A percentile compares a stretch with the other conserved stretches of the same genome.
Conservation (phyloP, 2,329 filamentous ascomycete genomes). For the Pseudogymnoascus sp. region DNA sequence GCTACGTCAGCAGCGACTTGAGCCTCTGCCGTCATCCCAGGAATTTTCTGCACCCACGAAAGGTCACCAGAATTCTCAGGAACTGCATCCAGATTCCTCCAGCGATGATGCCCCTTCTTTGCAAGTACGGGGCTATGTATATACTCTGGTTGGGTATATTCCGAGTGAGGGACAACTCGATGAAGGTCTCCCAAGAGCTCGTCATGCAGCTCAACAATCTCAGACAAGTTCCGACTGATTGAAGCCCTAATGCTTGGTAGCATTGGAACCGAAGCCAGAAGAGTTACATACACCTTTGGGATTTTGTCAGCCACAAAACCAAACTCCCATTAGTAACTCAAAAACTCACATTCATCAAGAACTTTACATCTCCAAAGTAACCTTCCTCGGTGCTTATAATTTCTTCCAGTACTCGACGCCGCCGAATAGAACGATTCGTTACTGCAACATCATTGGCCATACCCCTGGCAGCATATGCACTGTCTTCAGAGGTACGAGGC, state of each 20-base stretch:
- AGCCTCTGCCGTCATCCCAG: constrained; percentile 49
- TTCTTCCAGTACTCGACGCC: constrained; percentile 75
- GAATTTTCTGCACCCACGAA: constrained; percentile 38
- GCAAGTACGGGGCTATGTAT: not conserved
- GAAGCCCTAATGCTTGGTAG: constrained; percentile 57
- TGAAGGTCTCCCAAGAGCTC: constrained; percentile 69
- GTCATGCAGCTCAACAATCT: constrained; percentile 77
- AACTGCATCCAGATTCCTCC: constrained; percentile 35
- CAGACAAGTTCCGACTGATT: constrained; percentile 69
- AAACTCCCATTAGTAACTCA: not conserved
- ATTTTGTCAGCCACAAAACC: constrained; percentile 28
- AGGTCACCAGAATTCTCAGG: constrained; percentile 30
- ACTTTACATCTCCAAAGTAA: constrained; percentile 80
- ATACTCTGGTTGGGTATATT: constrained; percentile 43
- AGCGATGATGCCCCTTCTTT: constrained; percentile 35
- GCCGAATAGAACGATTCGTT: constrained; percentile 62
- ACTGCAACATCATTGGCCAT: constrained; percentile 54
- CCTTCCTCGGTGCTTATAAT: constrained; percentile 77
- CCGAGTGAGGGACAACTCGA: constrained; percentile 58
- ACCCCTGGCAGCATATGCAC: constrained; percentile 51
- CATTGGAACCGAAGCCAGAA: constrained; percentile 64
- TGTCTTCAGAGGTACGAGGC: constrained; percentile 56
- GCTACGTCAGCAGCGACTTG: constrained; percentile 52
- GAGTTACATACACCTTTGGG: constrained; percentile 60
- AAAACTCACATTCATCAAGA: constrained; percentile 66